Evolutionary conservation across 1,139 yeast genomes (phyloP), one percentile per base, ranked within the genome.

Genomic region (Nadsonia starkeyi-henricii): DNA sequence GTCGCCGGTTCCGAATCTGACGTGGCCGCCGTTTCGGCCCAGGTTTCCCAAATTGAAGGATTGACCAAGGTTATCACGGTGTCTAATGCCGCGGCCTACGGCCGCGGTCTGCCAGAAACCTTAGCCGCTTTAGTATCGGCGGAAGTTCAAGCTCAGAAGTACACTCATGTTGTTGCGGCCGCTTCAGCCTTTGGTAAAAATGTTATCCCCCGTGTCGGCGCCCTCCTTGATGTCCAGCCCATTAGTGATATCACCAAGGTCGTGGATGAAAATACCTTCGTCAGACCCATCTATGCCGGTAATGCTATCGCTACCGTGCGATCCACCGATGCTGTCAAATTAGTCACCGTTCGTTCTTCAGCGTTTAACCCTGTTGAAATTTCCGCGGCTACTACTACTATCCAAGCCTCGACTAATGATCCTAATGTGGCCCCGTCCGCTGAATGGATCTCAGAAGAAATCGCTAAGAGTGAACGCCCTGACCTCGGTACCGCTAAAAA

Each of bases 241-340:
- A 68, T 91, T 50, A 78, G 89, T 41, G 97, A 91, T 60, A 74
- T 91, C 52, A 75, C 75, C 55, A 77, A 77, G 60, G 81, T 91
- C 44, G 75, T 75, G 54, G 71, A 78, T 48, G 72, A 76, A 26
- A 75, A 75, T 53, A 85, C 95, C 5, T 91, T 91, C 66, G 79
- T 81, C 39, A 81, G 97, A 63, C 97, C 97, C 47, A 86, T 91
- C 47, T 91, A 86, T 62, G 98, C 98, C 36, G 98, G 98, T 46
- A 91, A 91, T 65, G 95, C 94, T 2, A 71, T 86, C 54, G 78
- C 86, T 42, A 88, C 96, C 4, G 86, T 91, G 51, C 77, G 81
- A 64, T 72, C 86, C 39, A 71, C 66, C 30, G 96, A 89, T 59
- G 63, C 72, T 9, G 69, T 77, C 54, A 74, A 85, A 50, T 68